Base-by-base conservation (phyloP, 352 stramenopile species). In the Globisporangium middletonii region DNA sequence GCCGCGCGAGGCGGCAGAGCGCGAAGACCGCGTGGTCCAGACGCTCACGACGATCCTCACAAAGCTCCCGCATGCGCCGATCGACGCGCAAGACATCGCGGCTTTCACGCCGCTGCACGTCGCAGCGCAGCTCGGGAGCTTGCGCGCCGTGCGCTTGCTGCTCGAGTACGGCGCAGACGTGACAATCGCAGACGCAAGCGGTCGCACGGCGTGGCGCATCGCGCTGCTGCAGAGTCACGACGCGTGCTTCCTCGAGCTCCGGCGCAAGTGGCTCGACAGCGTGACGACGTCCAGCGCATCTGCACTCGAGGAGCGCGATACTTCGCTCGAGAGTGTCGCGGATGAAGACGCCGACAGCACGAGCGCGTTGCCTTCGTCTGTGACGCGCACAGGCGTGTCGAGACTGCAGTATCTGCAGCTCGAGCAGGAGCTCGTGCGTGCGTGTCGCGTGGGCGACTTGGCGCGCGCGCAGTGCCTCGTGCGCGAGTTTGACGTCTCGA, bases 81-180 rank as follows among this genome's bases (percentile, higher is more conserved):
- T 88, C 16, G 71, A 85, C 46, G 74, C 69, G 12, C 69, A 77
- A 44, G 77, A 90, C 44, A 66, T 77, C 18, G 65, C 82, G 28
- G 80, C 77, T 0, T 85, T 88, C 33, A 88, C 77, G 1, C 62
- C 73, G 15, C 59, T 90, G 2, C 80, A 90, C 50, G 56, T 79
- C 12, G 77, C 80, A 3, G 70, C 77, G 11, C 65, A 73, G 47
- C 47, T 64, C n/a, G 80, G 80, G 0, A 73, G 82, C 48, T 28
- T 84, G 4, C 45, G 50, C 4, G 67, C 66, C 0, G 78, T 86
- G 23, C 65, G 58, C 2, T 47, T 72, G 19, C 59, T 90, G 15
- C 50, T 90, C 8, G 62, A 72, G 3, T 67, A 75, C n/a, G 74
- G 68, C 2, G 74, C 71, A 0, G 76, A 90, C 43, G 73, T 86